phyloP scores from a whole-genome alignment of 2,329 filamentous ascomycete genomes.

The Colletotrichum australisinense region DNA sequence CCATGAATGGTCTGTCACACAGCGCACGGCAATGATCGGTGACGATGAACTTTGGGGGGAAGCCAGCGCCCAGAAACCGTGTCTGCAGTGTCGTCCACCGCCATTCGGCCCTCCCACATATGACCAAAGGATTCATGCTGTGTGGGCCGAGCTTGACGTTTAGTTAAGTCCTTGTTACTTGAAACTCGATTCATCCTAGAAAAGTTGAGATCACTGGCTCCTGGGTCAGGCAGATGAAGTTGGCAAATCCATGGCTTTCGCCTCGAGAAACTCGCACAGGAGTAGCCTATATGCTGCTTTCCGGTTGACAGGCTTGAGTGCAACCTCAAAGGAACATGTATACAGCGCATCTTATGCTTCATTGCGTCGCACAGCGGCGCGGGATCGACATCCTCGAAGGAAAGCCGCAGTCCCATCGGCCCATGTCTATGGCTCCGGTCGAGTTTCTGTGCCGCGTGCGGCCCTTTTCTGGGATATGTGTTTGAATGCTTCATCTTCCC shows the following conservation, averaged over 20 bases:
- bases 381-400: background rate
- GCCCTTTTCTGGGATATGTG: background rate
- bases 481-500: background rate
- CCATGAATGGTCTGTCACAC: background rate
- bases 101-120: slow-evolving; percentile 8
- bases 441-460: background rate
- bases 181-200: background rate
- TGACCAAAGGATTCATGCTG: background rate
- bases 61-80: background rate
- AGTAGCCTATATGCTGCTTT: background rate
- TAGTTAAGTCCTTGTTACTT: background rate
- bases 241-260: background rate
- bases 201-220: background rate
- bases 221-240: background rate
- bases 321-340: background rate
- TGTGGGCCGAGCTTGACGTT: background rate
- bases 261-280: background rate
- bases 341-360: background rate
- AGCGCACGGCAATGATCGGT: background rate
- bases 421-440: background rate
- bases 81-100: slow-evolving; percentile 9
- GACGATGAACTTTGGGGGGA: background rate
- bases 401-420: background rate
- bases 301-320: background rate
- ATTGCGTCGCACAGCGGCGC: background rate